Percentiles rank a stretch among this genome's conserved stretches.
Conservation (phyloP, 306 rosid species). For the Fagus crenata region DNA sequence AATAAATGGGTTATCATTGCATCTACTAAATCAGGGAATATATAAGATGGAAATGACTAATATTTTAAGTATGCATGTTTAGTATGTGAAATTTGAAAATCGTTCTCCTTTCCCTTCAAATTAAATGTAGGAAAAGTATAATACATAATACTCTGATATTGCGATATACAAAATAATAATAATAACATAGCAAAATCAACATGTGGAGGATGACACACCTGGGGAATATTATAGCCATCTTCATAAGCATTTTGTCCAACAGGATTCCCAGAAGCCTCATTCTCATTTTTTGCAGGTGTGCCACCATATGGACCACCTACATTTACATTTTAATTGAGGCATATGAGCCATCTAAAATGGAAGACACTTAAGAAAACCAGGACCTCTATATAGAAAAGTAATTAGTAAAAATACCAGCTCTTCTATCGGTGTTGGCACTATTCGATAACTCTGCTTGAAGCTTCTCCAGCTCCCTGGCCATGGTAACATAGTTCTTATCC, state of each 20-base stretch:
- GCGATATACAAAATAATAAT: neutral
- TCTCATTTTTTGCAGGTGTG: slow-evolving; percentile 67
- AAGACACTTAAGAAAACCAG: slow-evolving; percentile 31
- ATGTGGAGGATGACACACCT: slow-evolving; percentile 60
- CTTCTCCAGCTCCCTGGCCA: slow-evolving; percentile 94
- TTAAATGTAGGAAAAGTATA: neutral
- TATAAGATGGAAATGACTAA: neutral
- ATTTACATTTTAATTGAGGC: slow-evolving; percentile 29
- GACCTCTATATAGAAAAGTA: slow-evolving; percentile 27
- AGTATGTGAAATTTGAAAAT: neutral
- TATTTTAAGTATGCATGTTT: neutral
- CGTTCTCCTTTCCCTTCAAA: neutral
- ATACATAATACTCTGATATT: neutral
- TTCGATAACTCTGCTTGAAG: slow-evolving; percentile 86
- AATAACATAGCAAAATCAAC: slow-evolving; percentile 12
- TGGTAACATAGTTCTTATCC: slow-evolving; percentile 88
- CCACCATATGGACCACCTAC: slow-evolving; percentile 77
- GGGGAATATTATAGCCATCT: slow-evolving; percentile 67
- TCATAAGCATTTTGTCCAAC: slow-evolving; percentile 76
- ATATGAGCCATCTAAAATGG: slow-evolving; percentile 29
- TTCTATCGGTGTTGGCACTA: slow-evolving; percentile 55
- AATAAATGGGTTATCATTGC: neutral
- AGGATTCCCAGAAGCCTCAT: slow-evolving; percentile 62
- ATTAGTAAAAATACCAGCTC: slow-evolving; percentile 52
- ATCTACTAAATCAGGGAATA: neutral